phyloP scores from a whole-genome alignment of 1,284 basidiomycete genomes.

The Trametes hirsuta region DNA sequence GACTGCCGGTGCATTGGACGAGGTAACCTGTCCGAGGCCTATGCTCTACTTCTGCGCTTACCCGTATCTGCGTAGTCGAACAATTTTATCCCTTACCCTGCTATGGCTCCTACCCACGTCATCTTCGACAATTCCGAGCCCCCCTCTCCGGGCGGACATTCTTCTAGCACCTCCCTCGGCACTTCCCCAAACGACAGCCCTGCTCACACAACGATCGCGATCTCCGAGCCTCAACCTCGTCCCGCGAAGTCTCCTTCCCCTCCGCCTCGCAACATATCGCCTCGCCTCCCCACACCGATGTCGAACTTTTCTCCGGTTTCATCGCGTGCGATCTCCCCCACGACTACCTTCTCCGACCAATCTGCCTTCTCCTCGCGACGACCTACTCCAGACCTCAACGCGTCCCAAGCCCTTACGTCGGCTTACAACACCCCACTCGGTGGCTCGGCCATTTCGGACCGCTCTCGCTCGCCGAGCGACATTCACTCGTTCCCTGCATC shows the following conservation, averaged over 20 bases:
- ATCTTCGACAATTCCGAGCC: conserved; percentile 47
- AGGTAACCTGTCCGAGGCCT: conserved; percentile 40
- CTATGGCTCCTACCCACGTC: conserved; percentile 52
- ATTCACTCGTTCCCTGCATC: conserved; percentile 18
- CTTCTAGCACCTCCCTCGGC: conserved; percentile 15
- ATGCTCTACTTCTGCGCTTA: neutral
- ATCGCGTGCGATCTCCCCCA: conserved; percentile 17
- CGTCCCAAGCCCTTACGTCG: conserved; percentile 18
- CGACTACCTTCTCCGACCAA: conserved; percentile 9
- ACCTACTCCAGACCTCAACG: conserved; percentile 29
- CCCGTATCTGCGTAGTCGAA: conserved; percentile 40
- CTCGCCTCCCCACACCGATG: conserved; percentile 26
- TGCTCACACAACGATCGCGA: conserved; percentile 4
- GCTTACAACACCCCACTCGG: conserved; percentile 29
- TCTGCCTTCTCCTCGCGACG: conserved; percentile 29
- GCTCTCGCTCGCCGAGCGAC: conserved; percentile 5
- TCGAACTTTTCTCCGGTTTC: conserved; percentile 22
- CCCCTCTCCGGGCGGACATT: conserved; percentile 34
- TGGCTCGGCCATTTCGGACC: conserved; percentile 19
- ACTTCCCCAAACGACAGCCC: conserved; percentile 14
- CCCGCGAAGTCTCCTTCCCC: conserved; percentile 1
- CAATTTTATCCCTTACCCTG: conserved; percentile 44
- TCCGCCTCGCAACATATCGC: conserved; percentile 14
- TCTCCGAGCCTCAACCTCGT: conserved; percentile 2
- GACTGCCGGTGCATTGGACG: conserved; percentile 42